phyloP scores from a whole-genome alignment of 2,329 filamentous ascomycete genomes.

The Fusarium denticulatum region DNA sequence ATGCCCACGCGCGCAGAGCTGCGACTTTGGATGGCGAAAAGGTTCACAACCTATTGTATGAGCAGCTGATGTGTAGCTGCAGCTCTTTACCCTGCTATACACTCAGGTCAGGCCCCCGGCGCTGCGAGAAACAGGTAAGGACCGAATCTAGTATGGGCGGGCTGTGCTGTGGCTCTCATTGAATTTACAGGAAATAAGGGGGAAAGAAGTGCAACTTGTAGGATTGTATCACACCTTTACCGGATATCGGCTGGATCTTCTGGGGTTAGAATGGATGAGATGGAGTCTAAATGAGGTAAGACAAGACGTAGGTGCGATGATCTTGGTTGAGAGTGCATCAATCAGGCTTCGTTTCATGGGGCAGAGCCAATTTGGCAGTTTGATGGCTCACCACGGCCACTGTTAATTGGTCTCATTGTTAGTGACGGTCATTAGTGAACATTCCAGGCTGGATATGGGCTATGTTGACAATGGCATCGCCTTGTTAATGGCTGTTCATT shows the following conservation, averaged over 20 bases:
- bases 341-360: constrained; percentile 27
- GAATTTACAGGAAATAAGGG: neutral
- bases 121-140: constrained; percentile 16
- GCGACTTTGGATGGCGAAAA: constrained; percentile 20
- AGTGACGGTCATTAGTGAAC: neutral
- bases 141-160: constrained; percentile 9
- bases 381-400: constrained; percentile 3
- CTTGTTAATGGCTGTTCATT: neutral
- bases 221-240: constrained; percentile 23
- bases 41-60: neutral
- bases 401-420: neutral
- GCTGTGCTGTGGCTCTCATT: neutral
- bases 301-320: constrained; percentile 35
- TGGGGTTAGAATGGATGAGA: constrained; percentile 13
- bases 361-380: constrained; percentile 22
- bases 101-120: neutral
- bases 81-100: neutral
- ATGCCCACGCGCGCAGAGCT: constrained; percentile 21
- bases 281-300: constrained; percentile 36
- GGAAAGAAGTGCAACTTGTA: constrained; percentile 1
- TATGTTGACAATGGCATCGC: neutral
- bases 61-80: constrained; percentile 28
- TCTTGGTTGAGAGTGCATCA: constrained; percentile 23
- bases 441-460: neutral
- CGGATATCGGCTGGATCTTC: constrained; percentile 24